Percentiles rank a stretch among this genome's conserved stretches.
Evolutionary conservation across 1,284 basidiomycete species (phyloP).

Genomic region (Rhodotorula sp.): DNA sequence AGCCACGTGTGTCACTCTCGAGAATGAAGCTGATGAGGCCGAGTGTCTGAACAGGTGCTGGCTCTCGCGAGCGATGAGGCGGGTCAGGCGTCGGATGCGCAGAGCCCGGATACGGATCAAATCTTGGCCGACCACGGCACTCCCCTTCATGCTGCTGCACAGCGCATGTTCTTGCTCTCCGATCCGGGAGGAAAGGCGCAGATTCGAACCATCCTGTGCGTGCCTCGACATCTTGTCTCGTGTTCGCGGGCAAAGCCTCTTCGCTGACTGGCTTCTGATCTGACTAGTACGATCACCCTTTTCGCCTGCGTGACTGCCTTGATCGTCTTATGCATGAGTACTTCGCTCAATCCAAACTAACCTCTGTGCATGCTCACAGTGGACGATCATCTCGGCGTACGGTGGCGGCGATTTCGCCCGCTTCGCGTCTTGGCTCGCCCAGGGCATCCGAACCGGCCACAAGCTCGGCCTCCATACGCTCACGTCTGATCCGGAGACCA

Average conservation of each 20-base stretch:
- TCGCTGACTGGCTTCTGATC: not conserved
- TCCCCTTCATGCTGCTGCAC: constrained; percentile 21
- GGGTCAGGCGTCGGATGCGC: not conserved
- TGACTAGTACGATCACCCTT: constrained; percentile 16
- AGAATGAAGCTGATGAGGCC: not conserved
- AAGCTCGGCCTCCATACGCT: constrained; percentile 29
- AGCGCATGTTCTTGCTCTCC: constrained; percentile 14
- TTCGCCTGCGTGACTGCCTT: constrained; percentile 17
- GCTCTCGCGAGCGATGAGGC: constrained; percentile 26
- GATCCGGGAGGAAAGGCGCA: constrained; percentile 20
- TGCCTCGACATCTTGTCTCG: not conserved
- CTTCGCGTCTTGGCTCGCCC: constrained; percentile 29
- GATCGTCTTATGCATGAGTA: too few relatives aligned
- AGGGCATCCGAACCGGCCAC: constrained; percentile 19
- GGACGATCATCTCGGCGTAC: constrained; percentile 21
- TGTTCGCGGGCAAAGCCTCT: not conserved
- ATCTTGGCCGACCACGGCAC: constrained; percentile 7
- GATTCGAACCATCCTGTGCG: constrained; percentile 21
- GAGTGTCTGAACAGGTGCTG: constrained; percentile 10
- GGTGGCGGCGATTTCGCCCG: constrained; percentile 22
- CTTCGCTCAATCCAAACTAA: not conserved
- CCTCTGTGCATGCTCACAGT: constrained; percentile 8
- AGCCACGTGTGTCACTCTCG: not conserved
- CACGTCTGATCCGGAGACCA: constrained; percentile 24
- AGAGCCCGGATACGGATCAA: not conserved